Conservation (phyloP, 2,329 filamentous ascomycete genomes). For the Phialocephala sp. region DNA sequence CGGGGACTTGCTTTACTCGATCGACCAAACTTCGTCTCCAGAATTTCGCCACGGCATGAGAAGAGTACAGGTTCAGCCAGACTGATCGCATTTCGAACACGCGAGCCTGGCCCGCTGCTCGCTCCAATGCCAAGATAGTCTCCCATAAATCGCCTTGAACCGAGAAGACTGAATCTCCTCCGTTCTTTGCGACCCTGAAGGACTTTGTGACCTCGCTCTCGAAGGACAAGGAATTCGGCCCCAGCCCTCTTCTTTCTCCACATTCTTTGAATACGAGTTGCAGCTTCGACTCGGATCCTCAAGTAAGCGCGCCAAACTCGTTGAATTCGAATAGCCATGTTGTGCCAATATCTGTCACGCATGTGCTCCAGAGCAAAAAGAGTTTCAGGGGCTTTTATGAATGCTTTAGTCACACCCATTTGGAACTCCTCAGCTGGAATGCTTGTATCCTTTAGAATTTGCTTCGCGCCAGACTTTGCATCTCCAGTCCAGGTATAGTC, state of each 20-base stretch:
- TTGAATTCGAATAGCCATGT: conserved; percentile 98
- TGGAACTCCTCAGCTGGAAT: conserved; percentile 97
- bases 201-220: conserved; percentile 85
- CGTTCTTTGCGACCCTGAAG: conserved; percentile 89
- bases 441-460: conserved; percentile 95
- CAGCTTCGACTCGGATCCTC: conserved; percentile 89
- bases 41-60: conserved; percentile 86
- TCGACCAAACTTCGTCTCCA: conserved; percentile 94
- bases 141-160: conserved; percentile 89
- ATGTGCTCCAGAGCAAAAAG: conserved; percentile 96
- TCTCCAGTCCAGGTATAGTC: conserved; percentile 97
- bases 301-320: conserved; percentile 97
- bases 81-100: conserved; percentile 77
- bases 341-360: conserved; percentile 98
- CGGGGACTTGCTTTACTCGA: conserved; percentile 93
- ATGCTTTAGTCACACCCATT: conserved; percentile 94
- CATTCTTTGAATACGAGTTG: conserved; percentile 91
- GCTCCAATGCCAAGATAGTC: conserved; percentile 94
- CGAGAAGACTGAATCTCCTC: conserved; percentile 86
- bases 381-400: conserved; percentile 97
- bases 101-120: conserved; percentile 76
- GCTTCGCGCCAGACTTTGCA: conserved; percentile 82
- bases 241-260: conserved; percentile 94
- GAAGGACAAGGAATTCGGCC: conserved; percentile 84
- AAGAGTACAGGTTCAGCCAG: conserved; percentile 81